Conservation (phyloP, 352 stramenopile genomes). For the Plasmopara muralis region DNA sequence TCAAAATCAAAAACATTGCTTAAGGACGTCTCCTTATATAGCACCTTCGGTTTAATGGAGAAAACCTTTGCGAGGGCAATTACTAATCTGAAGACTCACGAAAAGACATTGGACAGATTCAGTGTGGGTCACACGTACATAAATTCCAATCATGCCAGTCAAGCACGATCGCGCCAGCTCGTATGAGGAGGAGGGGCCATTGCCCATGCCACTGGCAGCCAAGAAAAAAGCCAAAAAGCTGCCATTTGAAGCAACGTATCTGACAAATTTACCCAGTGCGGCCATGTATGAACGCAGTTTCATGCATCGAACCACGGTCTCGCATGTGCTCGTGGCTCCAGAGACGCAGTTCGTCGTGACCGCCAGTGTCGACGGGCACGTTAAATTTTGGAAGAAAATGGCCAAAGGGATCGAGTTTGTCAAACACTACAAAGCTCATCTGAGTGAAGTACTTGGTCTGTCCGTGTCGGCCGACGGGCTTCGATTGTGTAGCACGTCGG, state of each 20-base stretch:
- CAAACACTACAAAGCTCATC: conserved; percentile 98
- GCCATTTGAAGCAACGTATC: conserved; percentile 62
- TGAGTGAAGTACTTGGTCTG: conserved; percentile 82
- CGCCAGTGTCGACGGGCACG: conserved; percentile 91
- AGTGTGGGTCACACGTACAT: neutral
- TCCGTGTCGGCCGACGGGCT: conserved; percentile 79
- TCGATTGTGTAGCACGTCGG: conserved; percentile 76
- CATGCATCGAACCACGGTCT: conserved; percentile 96
- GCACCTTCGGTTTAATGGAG: no score
- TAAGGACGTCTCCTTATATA: no score
- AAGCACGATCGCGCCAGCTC: conserved; percentile 23
- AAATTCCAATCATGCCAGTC: conserved; percentile 2
- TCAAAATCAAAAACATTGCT: neutral
- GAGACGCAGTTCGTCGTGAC: conserved; percentile 97
- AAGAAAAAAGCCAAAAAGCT: conserved; percentile 44
- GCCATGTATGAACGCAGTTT: conserved; percentile 95
- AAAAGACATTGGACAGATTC: neutral
- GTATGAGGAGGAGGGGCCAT: conserved; percentile 43
- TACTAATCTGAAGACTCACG: no score
- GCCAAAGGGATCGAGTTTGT: conserved; percentile 95
- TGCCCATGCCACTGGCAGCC: conserved; percentile 45
- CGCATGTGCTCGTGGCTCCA: conserved; percentile 83
- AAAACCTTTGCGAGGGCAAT: no score
- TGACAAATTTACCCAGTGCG: conserved; percentile 79
- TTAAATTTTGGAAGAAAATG: conserved; percentile 99